Percentiles rank a stretch among this genome's conserved stretches.
These are phyloP conservation scores for Cutaneotrichosporon mucoides DNA, from an alignment of 1,284 basidiomycete species.

Conservation along the genomic window DNA sequence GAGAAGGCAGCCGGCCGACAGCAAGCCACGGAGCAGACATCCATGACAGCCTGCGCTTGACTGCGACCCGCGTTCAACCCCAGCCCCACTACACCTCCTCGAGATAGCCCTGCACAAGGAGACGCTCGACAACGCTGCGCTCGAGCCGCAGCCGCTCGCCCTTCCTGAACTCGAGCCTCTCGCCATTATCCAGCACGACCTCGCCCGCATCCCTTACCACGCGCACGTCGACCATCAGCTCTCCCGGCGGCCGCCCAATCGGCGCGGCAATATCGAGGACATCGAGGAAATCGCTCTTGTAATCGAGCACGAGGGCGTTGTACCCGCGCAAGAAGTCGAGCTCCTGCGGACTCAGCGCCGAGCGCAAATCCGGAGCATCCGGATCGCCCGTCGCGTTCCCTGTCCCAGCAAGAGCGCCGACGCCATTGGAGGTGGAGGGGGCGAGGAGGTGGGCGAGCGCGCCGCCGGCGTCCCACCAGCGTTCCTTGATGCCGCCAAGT, in stretches of 20 bases:
- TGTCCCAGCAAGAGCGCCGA: too few relatives aligned
- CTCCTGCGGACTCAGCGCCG: constrained; percentile 80
- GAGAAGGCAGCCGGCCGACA: too few relatives aligned
- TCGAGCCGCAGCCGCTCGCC: constrained; percentile 83
- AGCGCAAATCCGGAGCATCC: constrained; percentile 58
- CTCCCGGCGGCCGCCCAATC: constrained; percentile 60
- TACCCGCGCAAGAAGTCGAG: constrained; percentile 85
- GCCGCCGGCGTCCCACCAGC: constrained; percentile 93
- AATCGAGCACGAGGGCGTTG: constrained; percentile 72
- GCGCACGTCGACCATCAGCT: constrained; percentile 49
- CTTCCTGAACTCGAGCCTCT: constrained; percentile 78
- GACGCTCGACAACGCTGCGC: constrained; percentile 79
- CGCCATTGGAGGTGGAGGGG: constrained; percentile 25
- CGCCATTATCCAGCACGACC: constrained; percentile 77
- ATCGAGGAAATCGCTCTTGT: constrained; percentile 76
- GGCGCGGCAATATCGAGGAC: constrained; percentile 80
- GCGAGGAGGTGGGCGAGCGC: constrained; percentile 79
- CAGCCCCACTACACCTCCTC: constrained; percentile 53
- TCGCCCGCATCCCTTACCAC: constrained; percentile 73
- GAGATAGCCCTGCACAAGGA: constrained; percentile 86
- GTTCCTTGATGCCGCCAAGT: constrained; percentile 70
- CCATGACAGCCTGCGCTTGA: too few relatives aligned
- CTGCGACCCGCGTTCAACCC: too few relatives aligned
- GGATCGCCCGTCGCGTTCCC: constrained; percentile 16
- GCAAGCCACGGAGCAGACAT: too few relatives aligned